These are phyloP conservation scores for Phytomonas sp. DNA, from an alignment of 208 protist species.

Conservation along the genomic window DNA sequence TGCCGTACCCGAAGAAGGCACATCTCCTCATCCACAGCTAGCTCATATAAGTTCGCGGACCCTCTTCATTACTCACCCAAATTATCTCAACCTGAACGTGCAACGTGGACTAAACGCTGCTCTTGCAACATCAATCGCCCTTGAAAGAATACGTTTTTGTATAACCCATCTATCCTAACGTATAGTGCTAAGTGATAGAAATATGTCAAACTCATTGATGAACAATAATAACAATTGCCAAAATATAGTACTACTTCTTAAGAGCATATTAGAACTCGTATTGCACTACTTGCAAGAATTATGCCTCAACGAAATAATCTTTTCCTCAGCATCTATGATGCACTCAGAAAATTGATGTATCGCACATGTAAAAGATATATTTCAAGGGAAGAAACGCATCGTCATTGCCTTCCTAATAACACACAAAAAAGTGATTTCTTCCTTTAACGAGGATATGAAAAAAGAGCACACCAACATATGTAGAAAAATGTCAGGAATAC, in stretches of 20 bases:
- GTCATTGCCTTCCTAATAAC: background rate
- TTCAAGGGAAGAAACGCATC: background rate
- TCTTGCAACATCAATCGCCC: constrained; percentile 45
- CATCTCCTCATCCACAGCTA: constrained; percentile 34
- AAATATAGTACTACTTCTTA: background rate
- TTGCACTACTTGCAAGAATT: background rate
- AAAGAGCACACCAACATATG: background rate
- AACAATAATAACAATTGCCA: background rate
- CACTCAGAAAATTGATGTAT: background rate
- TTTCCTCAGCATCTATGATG: background rate
- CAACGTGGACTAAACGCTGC: constrained; percentile 66
- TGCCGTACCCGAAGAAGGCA: constrained; percentile 57
- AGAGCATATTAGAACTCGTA: background rate
- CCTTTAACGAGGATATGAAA: background rate
- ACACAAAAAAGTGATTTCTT: background rate
- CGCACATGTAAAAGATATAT: background rate
- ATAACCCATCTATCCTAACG: background rate
- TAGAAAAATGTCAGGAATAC: background rate
- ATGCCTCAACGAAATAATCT: background rate
- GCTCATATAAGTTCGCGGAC: constrained; percentile 19
- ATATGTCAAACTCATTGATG: background rate
- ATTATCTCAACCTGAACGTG: constrained; percentile 18
- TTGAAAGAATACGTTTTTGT: constrained; percentile 22
- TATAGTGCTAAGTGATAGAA: background rate
- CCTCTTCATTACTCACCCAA: constrained; percentile 34